Evolutionary conservation across 352 stramenopile genomes (phyloP), one percentile per base, ranked within the genome.

Genomic region (Globisporangium paroecandrum): DNA sequence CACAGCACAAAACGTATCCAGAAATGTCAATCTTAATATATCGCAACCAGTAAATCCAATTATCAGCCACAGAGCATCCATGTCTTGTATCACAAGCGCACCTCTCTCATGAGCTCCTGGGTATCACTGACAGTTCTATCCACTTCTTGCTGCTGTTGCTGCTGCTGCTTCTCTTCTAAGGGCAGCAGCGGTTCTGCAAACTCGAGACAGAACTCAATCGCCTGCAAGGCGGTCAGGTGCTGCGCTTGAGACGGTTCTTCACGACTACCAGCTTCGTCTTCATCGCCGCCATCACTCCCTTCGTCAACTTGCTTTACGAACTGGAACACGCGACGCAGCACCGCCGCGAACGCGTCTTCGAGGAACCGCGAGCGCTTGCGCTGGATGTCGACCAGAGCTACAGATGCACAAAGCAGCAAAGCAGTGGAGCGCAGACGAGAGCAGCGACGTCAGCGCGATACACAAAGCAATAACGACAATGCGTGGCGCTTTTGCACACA

Each of bases 351-450:
- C 13, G 80, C 68, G 69, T 90, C 83, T 72, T 91, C 83, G 27
- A 91, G 66, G 63, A 93, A 91, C 34, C 74, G 74, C 62, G 83
- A 91, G 43, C 79, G 78, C 64, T 93, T 93, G 47, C 82, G 78
- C 6, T 70, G 18, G 32, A 93, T 85, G 38, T 87, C 75, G 1
- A 15, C 64, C 20, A 93, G 69, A 22, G 83, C 83, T 91, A 46
- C 15, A 49, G 22, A 32, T 38, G 51, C 29, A 32, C 29, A 34
- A 43, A 62, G 54, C 12, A 53, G 13, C 24, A 38, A 36, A 20
- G 12, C 13, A 54, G 36, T 15, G 3, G 15, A 15, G 36, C 10
- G 10, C 15, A 57, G 29, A 32, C 29, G 29, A 32, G 29, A 32
- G 29, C 24, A 1, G 2, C 29, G 8, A 34, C 10, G 20, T 58